phyloP scores from a whole-genome alignment of 805 yeast species.

The Candida easanensis region DNA sequence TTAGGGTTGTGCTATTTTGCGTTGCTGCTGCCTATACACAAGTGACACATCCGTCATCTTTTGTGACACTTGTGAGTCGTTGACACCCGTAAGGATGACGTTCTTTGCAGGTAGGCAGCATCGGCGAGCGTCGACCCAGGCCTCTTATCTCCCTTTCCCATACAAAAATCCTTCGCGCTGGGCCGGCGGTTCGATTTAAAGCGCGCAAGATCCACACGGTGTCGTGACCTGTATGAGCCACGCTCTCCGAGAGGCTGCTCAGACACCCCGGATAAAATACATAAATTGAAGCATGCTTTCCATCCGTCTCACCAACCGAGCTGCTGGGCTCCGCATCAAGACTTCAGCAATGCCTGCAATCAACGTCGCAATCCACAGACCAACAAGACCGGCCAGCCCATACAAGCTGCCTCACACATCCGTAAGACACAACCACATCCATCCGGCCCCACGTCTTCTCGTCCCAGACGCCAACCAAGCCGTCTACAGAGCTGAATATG shows the following conservation, averaged over 20 bases:
- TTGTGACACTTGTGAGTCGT: too few species aligned
- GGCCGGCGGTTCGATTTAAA: background rate
- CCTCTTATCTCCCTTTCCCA: too few species aligned
- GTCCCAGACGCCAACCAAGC: conserved; percentile 62
- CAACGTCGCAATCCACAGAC: background rate
- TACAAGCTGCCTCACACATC: background rate
- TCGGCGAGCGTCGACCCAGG: too few species aligned
- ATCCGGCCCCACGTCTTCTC: conserved; percentile 35
- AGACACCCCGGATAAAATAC: background rate
- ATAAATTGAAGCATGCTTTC: background rate
- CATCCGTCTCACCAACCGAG: too few species aligned
- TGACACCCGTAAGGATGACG: too few species aligned
- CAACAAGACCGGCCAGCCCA: background rate
- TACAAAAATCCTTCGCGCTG: too few species aligned
- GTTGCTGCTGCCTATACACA: too few species aligned
- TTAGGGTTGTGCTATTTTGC: too few species aligned
- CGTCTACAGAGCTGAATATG: conserved; percentile 86
- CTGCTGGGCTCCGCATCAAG: too few species aligned
- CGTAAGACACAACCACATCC: conserved; percentile 3
- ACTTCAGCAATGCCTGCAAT: background rate
- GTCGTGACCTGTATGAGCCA: background rate
- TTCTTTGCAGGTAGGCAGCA: too few species aligned
- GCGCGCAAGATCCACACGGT: background rate
- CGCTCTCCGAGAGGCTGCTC: background rate
- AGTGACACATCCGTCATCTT: too few species aligned